Base-by-base conservation (phyloP, 2,329 filamentous ascomycete genomes). In the Phaeoacremonium minimum region DNA sequence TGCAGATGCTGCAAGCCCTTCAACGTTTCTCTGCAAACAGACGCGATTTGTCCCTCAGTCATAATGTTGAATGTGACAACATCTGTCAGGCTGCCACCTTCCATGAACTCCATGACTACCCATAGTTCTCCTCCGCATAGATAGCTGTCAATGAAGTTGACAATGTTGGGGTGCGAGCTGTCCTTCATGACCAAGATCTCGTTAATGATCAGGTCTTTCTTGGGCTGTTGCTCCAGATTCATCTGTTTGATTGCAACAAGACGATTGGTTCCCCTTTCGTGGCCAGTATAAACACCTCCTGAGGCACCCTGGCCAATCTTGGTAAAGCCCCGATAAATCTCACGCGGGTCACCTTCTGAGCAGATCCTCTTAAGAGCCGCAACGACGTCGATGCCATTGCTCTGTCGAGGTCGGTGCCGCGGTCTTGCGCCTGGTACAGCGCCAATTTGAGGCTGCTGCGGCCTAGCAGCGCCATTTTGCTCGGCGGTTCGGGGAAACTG, bases 71-170 rank as follows among this genome's bases (percentile, higher is more conserved):
- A 97, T 4, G 93, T 98, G 38, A 98, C 93, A 36, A 98, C 93
- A 61, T 98, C 93, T 9, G 93, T 98, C 58, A 98, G 70, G 63
- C 89, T 96, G 45, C 93, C 93, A 41, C 93, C 93, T 62, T 98
- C 91, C 93, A 98, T 98, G 55, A 91, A 98, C 65, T 98, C 93
- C 93, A 98, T 98, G 20, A 97, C 88, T 2, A 98, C 93, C 93
- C 93, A 98, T 18, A 98, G 69, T 60, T 97, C 93, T 30, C 91
- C 87, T 11, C 80, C 77, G 40, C 90, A 85, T 9, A 98, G 72
- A 60, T 90, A 97, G 59, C 90, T 96, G 68, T 97, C 93, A 67
- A 97, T 91, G 63, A 97, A 98, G 63, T 98, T 98, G 64, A 98
- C 93, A 63, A 98, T 95, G 58, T 97, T 97, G 53, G 89, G 91